These are phyloP conservation scores for Panicum hallii DNA, from an alignment of 202 grass and related monocot species.

Conservation along the genomic window DNA sequence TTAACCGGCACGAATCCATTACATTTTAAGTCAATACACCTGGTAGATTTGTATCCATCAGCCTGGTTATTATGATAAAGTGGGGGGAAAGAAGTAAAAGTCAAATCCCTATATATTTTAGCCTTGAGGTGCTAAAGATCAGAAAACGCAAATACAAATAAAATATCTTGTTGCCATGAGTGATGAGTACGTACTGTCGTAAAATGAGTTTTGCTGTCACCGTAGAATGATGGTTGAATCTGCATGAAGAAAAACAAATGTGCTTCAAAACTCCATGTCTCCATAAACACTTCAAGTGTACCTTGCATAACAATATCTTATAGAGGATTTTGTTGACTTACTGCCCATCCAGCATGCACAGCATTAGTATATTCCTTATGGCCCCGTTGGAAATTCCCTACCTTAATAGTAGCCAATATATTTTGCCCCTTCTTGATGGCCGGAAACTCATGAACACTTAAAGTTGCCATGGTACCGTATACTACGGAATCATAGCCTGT, in stretches of 20 bases:
- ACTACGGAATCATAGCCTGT: neutral
- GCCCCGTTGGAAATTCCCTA: neutral
- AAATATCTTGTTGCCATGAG: too few relatives aligned
- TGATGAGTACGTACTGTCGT: neutral
- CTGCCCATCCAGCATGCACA: constrained; percentile 5
- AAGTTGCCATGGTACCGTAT: constrained; percentile 4
- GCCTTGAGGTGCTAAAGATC: neutral
- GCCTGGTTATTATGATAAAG: constrained; percentile 8
- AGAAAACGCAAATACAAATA: too few relatives aligned
- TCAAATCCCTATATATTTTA: neutral
- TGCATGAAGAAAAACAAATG: neutral
- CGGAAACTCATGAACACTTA: neutral
- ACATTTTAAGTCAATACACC: constrained; percentile 28
- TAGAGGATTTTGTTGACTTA: neutral
- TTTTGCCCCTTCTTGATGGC: neutral
- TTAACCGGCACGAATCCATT: constrained; percentile 22
- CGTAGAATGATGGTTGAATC: constrained; percentile 7
- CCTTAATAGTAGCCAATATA: neutral
- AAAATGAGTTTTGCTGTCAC: constrained; percentile 26
- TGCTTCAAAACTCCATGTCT: neutral
- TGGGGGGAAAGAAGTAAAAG: too few relatives aligned
- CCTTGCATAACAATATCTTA: too few relatives aligned
- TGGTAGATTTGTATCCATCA: constrained; percentile 12
- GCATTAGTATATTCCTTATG: neutral
- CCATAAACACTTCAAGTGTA: neutral